A percentile compares a stretch with the other conserved stretches of the same genome.
phyloP scores from a whole-genome alignment of 345 rosid species.

The Eucalyptus tenuipes region DNA sequence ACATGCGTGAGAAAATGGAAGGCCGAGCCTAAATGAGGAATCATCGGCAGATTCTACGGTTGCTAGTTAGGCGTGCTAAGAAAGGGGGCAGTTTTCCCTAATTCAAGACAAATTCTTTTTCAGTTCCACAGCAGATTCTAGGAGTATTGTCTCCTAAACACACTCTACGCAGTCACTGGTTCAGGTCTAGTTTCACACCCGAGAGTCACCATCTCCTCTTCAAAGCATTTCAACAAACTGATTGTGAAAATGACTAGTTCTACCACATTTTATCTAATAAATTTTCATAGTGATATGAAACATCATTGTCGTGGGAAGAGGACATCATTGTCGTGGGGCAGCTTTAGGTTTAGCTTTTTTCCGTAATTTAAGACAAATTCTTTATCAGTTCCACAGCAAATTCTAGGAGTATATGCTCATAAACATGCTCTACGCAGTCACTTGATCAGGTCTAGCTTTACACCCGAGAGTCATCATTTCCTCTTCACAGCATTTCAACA shows the following conservation, averaged over 20 bases:
- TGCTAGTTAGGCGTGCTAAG: neutral
- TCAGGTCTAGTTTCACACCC: neutral
- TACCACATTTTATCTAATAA: neutral
- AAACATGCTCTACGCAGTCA: neutral
- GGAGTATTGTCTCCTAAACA: neutral
- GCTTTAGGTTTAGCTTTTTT: neutral
- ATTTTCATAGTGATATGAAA: no score
- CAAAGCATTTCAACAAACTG: neutral
- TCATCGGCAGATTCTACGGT: neutral
- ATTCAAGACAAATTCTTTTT: neutral
- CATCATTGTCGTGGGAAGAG: no score
- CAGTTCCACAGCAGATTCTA: neutral
- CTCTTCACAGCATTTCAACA: neutral
- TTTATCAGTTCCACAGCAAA: neutral
- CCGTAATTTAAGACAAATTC: neutral
- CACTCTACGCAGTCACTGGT: neutral
- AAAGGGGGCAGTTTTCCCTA: neutral
- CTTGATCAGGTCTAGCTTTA: neutral
- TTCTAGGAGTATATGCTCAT: neutral
- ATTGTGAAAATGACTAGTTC: neutral
- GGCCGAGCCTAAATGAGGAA: neutral
- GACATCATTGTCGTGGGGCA: no score
- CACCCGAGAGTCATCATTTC: neutral
- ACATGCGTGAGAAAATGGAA: neutral
- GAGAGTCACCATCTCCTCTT: neutral